Evolutionary conservation across 2,329 filamentous ascomycete genomes (phyloP).

Genomic region (Cytospora schulzeri): DNA sequence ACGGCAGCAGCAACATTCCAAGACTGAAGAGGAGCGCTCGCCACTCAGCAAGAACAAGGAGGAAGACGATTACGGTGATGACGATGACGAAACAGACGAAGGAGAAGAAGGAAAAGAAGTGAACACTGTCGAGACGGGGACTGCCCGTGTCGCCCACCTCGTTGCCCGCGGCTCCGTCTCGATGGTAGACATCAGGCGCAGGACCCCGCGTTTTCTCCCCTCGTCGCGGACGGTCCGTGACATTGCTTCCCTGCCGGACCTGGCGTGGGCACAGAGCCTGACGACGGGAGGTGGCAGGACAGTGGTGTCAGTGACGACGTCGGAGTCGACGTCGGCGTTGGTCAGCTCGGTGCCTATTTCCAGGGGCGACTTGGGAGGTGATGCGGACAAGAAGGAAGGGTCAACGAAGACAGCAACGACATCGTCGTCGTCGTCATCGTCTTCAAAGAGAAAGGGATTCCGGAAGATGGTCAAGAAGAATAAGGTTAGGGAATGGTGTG

Average conservation of each 20-base stretch:
- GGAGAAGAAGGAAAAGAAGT: not conserved
- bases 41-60: not conserved
- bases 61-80: not conserved
- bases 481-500: slow-evolving; percentile 19
- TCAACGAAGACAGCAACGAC: not conserved
- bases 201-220: not conserved
- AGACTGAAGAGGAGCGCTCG: not conserved
- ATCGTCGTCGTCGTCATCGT: not conserved
- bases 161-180: slow-evolving; percentile 12
- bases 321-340: not conserved
- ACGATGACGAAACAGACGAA: slow-evolving; percentile 4
- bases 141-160: slow-evolving; percentile 3
- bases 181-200: slow-evolving; percentile 11
- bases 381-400: not conserved
- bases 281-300: slow-evolving; percentile 18
- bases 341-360: not conserved
- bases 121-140: not conserved
- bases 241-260: slow-evolving; percentile 12
- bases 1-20: not conserved
- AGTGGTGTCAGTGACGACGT: too few relatives aligned
- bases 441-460: slow-evolving; percentile 9
- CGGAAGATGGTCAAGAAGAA: slow-evolving; percentile 15
- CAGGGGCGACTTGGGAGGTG: not conserved
- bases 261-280: slow-evolving; percentile 19
- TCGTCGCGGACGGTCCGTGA: slow-evolving; percentile 17